These are phyloP conservation scores for Tillandsia fasciculata DNA, from an alignment of 176 grass and related monocot species.

Conservation along the genomic window DNA sequence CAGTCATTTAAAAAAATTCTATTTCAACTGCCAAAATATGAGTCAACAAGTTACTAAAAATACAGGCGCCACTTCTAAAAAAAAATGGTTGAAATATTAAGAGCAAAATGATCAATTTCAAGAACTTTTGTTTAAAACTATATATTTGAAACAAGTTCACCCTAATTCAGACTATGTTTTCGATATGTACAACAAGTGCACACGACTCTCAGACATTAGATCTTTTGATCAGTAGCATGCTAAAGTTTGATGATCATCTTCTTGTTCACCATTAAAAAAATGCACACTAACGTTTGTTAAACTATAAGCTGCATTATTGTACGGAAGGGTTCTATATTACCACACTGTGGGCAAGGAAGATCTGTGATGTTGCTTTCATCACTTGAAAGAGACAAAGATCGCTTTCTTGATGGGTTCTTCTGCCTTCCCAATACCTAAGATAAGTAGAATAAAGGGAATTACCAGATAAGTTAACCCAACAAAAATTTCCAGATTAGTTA, in stretches of 20 bases:
- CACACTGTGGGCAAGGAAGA: constrained; percentile 70
- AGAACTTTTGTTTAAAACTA: no score
- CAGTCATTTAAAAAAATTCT: neutral
- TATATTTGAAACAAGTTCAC: neutral
- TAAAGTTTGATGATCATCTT: no score
- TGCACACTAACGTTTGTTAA: neutral
- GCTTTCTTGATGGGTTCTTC: constrained; percentile 56
- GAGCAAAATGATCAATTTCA: no score
- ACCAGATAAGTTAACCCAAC: neutral
- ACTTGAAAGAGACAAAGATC: constrained; percentile 29
- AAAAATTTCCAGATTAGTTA: neutral
- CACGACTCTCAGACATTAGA: no score
- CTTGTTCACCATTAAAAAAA: no score
- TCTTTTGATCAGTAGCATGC: no score
- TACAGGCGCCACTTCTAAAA: neutral
- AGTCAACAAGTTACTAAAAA: neutral
- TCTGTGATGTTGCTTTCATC: constrained; percentile 30
- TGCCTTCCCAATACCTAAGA: constrained; percentile 44
- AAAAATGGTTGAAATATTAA: neutral
- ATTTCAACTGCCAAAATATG: neutral
- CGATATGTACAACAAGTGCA: no score
- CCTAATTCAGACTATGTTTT: no score
- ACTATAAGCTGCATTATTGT: neutral
- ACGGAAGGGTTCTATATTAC: constrained; percentile 17
- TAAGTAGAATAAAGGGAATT: neutral